A percentile compares a stretch with the other conserved stretches of the same genome.
Conservation (phyloP, 495 filamentous ascomycete genomes). For the Aspergillus baeticus region DNA sequence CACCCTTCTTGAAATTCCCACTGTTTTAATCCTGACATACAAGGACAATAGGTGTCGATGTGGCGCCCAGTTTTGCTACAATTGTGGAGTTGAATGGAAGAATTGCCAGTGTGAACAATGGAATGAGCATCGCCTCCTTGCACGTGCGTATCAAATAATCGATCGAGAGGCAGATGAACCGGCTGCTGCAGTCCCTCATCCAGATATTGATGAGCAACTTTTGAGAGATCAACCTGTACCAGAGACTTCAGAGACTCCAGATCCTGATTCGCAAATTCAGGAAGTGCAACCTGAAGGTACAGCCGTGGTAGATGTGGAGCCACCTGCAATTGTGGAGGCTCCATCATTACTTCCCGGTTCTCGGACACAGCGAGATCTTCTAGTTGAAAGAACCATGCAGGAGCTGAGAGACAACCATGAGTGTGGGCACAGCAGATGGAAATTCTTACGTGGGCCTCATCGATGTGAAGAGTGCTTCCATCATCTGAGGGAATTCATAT, state of each 20-base stretch:
- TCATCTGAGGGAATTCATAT: slow-evolving; percentile 23
- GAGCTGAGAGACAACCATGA: slow-evolving; percentile 24
- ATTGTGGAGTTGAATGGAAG: slow-evolving; percentile 52
- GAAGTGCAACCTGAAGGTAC: too few species aligned
- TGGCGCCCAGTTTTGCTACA: slow-evolving; percentile 57
- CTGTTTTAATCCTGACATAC: not conserved
- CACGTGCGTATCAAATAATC: slow-evolving; percentile 31
- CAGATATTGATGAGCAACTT: slow-evolving; percentile 1
- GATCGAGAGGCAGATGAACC: slow-evolving; percentile 24
- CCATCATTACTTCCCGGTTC: too few species aligned
- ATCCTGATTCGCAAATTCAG: too few species aligned
- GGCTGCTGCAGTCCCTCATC: not conserved
- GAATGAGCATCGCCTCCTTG: slow-evolving; percentile 34
- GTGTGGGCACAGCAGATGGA: slow-evolving; percentile 25
- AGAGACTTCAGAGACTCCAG: too few species aligned
- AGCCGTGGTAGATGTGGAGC: too few species aligned
- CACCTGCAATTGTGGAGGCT: too few species aligned
- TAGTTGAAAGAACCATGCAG: slow-evolving; percentile 7
- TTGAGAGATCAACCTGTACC: too few species aligned
- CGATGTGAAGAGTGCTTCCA: slow-evolving; percentile 30
- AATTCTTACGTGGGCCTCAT: slow-evolving; percentile 15
- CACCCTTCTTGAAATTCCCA: too few species aligned
- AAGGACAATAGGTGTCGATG: slow-evolving; percentile 46
- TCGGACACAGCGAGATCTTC: not conserved
- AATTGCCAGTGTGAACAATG: slow-evolving; percentile 46